These are phyloP conservation scores for Lentinula boryana DNA, from an alignment of 768 basidiomycete species.

Conservation along the genomic window DNA sequence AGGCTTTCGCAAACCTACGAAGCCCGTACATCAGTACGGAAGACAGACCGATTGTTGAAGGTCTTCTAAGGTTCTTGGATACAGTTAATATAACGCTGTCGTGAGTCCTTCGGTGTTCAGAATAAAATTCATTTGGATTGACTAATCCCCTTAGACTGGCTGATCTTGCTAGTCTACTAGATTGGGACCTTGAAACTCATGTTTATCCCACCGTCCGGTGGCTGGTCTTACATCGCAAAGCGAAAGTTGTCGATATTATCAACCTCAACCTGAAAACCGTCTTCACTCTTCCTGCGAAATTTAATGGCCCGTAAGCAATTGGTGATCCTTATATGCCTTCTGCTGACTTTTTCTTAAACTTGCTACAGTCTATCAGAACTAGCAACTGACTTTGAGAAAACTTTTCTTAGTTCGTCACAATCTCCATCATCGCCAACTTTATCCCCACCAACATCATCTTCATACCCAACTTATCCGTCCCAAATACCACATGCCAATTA, in stretches of 20 bases:
- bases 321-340: conserved; percentile 8
- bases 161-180: conserved; percentile 74
- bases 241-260: conserved; percentile 84
- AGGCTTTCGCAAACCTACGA: conserved; percentile 54
- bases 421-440: background rate
- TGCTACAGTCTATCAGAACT: conserved; percentile 44
- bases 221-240: conserved; percentile 85
- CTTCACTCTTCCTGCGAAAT: conserved; percentile 67
- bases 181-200: conserved; percentile 79
- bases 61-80: conserved; percentile 71
- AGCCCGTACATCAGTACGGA: conserved; percentile 57
- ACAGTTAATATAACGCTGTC: conserved; percentile 69
- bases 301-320: conserved; percentile 51
- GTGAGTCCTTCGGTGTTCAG: conserved; percentile 35
- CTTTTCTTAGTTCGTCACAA: conserved; percentile 33
- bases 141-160: conserved; percentile 42
- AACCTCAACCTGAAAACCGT: conserved; percentile 76
- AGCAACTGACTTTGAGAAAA: conserved; percentile 50
- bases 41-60: conserved; percentile 63
- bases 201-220: conserved; percentile 89
- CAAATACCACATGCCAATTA: background rate
- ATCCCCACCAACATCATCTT: background rate
- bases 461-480: background rate
- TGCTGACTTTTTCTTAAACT: background rate
- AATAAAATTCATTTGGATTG: background rate